Base-by-base conservation (phyloP, 352 stramenopile species). In the Thalassiosira hispida region DNA sequence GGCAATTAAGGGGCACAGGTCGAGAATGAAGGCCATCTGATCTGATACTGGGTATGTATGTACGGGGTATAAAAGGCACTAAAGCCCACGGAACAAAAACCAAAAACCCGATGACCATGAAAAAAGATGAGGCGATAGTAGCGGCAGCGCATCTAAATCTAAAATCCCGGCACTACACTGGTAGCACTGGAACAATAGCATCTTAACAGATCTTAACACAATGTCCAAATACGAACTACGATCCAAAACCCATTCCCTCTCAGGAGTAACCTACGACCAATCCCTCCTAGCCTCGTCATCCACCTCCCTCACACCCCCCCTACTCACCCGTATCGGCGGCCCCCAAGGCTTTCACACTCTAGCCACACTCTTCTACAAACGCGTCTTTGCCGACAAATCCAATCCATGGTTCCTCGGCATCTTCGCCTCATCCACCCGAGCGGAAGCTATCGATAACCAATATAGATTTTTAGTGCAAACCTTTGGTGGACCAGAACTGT, bases 371-470 rank as follows among this genome's bases (percentile, higher is more conserved):
- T 91, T 93, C 59, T 93, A 93, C 70, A 56, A 92, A 69, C 51
- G 65, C 18, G 85, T 93, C 4, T 93, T 90, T 64, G 64, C 65
- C 25, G 85, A 93, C 44, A 72, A 77, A 27, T 64, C 79, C 31
- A 51, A 67, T 6, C 51, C 25, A 11, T 92, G 87, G 85, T 93
- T 93, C 73, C 64, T 87, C 2, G 87, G 80, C 35, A 93, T 93
- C 44, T 93, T 93, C 69, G 74, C 85, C 0, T 85, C 74, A n/a
- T 88, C 75, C 40, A 91, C 83, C 23, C 90, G 91, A 69, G 12
- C 35, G 12, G 83, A 91, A 42, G 87, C 87, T 0, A 88, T 93
- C 49, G 85, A 93, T 16, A 93, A 93, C 69, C 87, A 91, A 65
- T 90, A 85, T 76, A 66, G 75, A 66, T 93, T 89, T 64, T 82